phyloP scores from a whole-genome alignment of 805 yeast genomes.

The Teunomyces barrocoloradensis region DNA sequence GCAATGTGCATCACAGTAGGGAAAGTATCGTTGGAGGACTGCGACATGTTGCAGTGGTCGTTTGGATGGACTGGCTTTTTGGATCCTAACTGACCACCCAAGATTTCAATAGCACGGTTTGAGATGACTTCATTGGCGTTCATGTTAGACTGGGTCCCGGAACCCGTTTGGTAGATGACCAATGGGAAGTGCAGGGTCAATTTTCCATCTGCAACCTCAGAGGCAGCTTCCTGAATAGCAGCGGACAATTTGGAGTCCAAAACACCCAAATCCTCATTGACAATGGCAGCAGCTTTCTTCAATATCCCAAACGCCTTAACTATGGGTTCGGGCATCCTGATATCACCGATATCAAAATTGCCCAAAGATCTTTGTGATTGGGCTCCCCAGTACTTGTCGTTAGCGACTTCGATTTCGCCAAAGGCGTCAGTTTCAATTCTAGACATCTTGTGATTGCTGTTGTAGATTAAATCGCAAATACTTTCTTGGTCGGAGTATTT shows the following conservation, averaged over 20 bases:
- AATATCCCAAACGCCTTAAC: conserved; percentile 36
- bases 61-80: conserved; percentile 40
- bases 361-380: conserved; percentile 38
- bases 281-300: conserved; percentile 39
- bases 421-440: conserved; percentile 39
- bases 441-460: conserved; percentile 8
- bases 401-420: conserved; percentile 35
- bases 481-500: not conserved
- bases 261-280: conserved; percentile 31
- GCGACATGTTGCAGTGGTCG: conserved; percentile 41
- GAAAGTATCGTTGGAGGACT: conserved; percentile 39
- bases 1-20: conserved; percentile 44
- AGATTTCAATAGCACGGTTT: conserved; percentile 38
- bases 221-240: conserved; percentile 37
- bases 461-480: not conserved
- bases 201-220: conserved; percentile 39
- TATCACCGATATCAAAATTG: conserved; percentile 39
- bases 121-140: conserved; percentile 41
- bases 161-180: conserved; percentile 40
- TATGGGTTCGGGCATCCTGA: conserved; percentile 35
- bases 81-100: conserved; percentile 37
- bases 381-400: conserved; percentile 38
- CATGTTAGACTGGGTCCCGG: conserved; percentile 42
- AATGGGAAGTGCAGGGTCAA: conserved; percentile 40
- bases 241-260: conserved; percentile 31